A percentile compares a stretch with the other conserved stretches of the same genome.
Evolutionary conservation across 208 protist species (phyloP).

Genomic region (Trypanosoma avium): DNA sequence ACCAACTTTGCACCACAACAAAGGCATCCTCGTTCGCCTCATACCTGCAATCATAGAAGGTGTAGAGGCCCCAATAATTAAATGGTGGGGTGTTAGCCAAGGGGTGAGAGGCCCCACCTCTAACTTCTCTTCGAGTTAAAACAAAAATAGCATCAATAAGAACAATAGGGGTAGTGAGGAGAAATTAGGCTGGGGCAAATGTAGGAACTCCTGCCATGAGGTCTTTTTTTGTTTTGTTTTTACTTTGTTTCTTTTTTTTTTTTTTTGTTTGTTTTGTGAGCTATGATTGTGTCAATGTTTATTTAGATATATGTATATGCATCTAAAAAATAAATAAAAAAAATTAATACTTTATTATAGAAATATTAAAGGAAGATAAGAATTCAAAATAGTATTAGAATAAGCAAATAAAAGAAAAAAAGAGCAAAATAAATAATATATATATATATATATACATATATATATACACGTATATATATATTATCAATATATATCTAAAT

Average conservation of each 20-base stretch:
- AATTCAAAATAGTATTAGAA: not conserved
- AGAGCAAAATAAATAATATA: not conserved
- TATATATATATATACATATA: not conserved
- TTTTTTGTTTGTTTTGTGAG: not conserved
- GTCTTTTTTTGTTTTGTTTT: constrained; percentile 16
- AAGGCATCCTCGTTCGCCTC: constrained; percentile 80
- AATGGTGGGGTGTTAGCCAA: constrained; percentile 50
- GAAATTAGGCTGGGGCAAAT: constrained; percentile 65
- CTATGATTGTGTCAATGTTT: not conserved
- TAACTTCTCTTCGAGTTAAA: constrained; percentile 35
- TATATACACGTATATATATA: not conserved
- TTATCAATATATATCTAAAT: not conserved
- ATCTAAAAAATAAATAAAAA: not conserved
- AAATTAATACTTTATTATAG: not conserved
- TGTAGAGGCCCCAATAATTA: constrained; percentile 67
- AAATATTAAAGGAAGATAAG: not conserved
- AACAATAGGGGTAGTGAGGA: constrained; percentile 50
- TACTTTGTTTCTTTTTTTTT: constrained; percentile 20
- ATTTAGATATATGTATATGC: not conserved
- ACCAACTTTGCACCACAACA: constrained; percentile 78
- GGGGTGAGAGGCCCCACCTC: constrained; percentile 40
- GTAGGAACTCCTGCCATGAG: constrained; percentile 39
- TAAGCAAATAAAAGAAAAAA: not conserved
- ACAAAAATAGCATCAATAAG: constrained; percentile 76
- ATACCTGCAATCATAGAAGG: constrained; percentile 73